Evolutionary conservation across 2,329 filamentous ascomycete species (phyloP), one percentile per base, ranked within the genome.

Genomic region (Colletotrichum salicis): DNA sequence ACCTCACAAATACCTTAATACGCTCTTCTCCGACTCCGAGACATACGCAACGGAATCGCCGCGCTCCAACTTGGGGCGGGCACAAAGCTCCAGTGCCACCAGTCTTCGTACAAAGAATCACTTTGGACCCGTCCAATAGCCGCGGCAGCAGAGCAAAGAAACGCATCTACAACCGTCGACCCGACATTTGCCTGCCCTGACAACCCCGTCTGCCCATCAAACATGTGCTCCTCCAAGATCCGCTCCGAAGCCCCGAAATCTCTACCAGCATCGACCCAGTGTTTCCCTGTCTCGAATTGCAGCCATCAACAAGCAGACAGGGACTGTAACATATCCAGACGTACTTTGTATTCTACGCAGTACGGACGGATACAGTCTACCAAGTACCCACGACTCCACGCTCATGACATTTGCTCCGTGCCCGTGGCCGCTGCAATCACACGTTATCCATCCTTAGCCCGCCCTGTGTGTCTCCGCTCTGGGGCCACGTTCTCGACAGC

Each of bases 401-500:
- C 60, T 71, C 70, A 72, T 67, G 61, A 72, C 70, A 71, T 72
- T 65, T 56, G 52, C 65, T 69, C 65, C 55, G 59, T 60, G 45
- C 57, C 67, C 61, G 48, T 61, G 48, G 69, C 69, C 58, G 45
- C 70, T 61, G 65, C 55, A 72, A 72, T 72, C 70, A 70, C 70
- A 72, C 59, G 66, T 66, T 70, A 70, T 27, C 48, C 55, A 56
- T 70, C 59, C 66, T 54, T 70, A 61, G 70, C 41, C 13, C 31
- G 59, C 70, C 67, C 54, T 70, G 60, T 24, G 45, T 31, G 48
- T 60, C 70, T 41, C 70, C 70, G 60, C 66, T 70, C 56, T 57
- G 55, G 70, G 67, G 70, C 70, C 66, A 72, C 70, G 69, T 68
- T 71, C 64, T 71, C 69, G 64, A 71, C 69, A 71, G 68, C 63